A percentile compares a stretch with the other conserved stretches of the same genome.
Conservation (phyloP, 192 early-diverging fungal genomes). For the Coemansia sp. region DNA sequence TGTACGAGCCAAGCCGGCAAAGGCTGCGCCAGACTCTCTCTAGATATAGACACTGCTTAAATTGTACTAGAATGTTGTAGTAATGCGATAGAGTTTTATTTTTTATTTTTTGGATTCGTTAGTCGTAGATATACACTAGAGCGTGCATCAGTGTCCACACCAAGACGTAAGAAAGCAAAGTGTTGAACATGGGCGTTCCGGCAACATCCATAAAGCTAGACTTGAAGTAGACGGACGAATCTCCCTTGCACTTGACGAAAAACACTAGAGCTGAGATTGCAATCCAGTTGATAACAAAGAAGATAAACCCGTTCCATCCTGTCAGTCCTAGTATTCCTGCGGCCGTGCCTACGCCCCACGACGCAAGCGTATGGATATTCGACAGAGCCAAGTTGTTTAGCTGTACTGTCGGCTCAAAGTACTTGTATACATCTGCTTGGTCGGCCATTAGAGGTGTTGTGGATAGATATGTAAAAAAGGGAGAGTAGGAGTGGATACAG, state of each 20-base stretch:
- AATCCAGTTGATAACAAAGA: conserved; percentile 72
- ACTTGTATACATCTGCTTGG: conserved; percentile 51
- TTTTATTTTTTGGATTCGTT: background rate
- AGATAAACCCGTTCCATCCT: conserved; percentile 80
- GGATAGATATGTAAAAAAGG: background rate
- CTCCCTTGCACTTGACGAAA: conserved; percentile 61
- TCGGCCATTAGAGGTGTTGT: conserved; percentile 26
- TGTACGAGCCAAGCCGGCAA: conserved; percentile 4
- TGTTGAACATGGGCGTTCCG: conserved; percentile 47
- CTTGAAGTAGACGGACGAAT: conserved; percentile 65
- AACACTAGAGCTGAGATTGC: conserved; percentile 66
- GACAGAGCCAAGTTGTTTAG: conserved; percentile 52
- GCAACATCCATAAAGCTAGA: conserved; percentile 51
- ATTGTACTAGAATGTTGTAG: background rate
- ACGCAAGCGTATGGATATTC: conserved; percentile 56
- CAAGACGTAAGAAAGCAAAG: conserved; percentile 52
- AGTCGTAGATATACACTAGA: conserved; percentile 56
- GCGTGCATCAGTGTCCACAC: conserved; percentile 58
- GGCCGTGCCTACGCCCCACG: conserved; percentile 70
- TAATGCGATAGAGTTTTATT: background rate
- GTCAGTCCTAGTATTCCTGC: conserved; percentile 90
- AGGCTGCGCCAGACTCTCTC: background rate
- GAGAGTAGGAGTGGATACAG: background rate
- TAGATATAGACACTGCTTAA: background rate
- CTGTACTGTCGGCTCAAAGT: conserved; percentile 58